Base-by-base conservation (phyloP, 345 rosid genomes). In the Erodium maritimum region DNA sequence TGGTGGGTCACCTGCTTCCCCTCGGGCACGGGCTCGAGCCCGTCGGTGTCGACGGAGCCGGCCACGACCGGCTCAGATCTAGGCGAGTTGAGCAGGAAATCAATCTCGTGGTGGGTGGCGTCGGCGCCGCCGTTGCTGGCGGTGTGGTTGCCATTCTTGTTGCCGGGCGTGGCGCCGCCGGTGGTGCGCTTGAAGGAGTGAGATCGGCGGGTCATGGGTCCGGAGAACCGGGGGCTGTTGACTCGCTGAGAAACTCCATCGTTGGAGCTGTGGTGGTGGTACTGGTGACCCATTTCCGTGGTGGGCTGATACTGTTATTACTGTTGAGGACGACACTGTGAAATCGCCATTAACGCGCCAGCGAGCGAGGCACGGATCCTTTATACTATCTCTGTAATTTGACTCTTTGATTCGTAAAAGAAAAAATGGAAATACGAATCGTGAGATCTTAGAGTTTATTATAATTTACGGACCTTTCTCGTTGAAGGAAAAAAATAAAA, bases 191-290 rank as follows among this genome's bases (percentile, higher is more conserved):
- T 91, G 75, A 88, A 91, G 0, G 95, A 91, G 46, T 75, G 89
- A 60, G 89, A 76, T 23, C 98, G 91, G 60, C 95, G 95, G 56
- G 91, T 86, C 93, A 88, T 82, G 21, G 83, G 77, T 23, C 95
- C 95, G 17, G 89, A 75, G 75, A 86, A 86, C 8, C 99, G 91
- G 4, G 96, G 99, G 64, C 96, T 91, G 60, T 77, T 82, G 57
- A 86, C 82, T 51, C 82, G 71, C 57, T 75, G 94, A 50, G 95
- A 72, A 50, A 88, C 90, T 59, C 86, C 98, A 76, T 79, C 96
- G 68, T 61, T 72, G 60, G 75, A 67, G 76, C 59, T 65, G 65
- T 67, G 67, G 64, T 70, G 77, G 65, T 75, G 73, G 52, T 67
- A 77, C 57, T 74, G 80, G 66, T 81, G 82, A 37, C 78, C 84